These are phyloP conservation scores for Aspergillus sp. DNA, from an alignment of 2,329 filamentous ascomycete species.

Conservation along the genomic window DNA sequence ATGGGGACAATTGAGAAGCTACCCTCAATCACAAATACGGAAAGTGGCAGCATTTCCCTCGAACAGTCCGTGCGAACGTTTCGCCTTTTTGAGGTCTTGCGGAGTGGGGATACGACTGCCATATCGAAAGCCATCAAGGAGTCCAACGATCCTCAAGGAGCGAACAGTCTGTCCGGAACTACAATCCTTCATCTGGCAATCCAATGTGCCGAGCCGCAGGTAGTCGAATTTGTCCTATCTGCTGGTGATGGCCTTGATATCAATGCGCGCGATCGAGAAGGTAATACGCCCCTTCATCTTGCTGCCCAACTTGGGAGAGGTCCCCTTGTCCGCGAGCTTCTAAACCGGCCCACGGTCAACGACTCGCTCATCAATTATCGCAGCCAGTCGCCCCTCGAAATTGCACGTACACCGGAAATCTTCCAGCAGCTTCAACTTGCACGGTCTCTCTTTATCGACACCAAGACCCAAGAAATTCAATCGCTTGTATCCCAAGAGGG, in stretches of 20 bases:
- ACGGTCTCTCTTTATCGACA: constrained; percentile 82
- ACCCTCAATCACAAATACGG: constrained; percentile 27
- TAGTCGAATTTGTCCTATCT: constrained; percentile 92
- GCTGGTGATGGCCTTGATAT: constrained; percentile 69
- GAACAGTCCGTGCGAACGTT: constrained; percentile 95
- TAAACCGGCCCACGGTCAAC: constrained; percentile 80
- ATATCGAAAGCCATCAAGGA: constrained; percentile 77
- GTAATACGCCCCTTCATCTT: constrained; percentile 88
- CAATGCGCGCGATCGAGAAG: constrained; percentile 87
- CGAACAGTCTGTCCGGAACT: constrained; percentile 57
- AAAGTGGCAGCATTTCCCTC: constrained; percentile 51
- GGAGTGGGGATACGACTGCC: constrained; percentile 82
- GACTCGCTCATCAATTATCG: constrained; percentile 81
- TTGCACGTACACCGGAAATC: constrained; percentile 88
- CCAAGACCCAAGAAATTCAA: constrained; percentile 79
- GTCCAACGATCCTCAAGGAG: constrained; percentile 49
- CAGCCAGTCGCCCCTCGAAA: constrained; percentile 79
- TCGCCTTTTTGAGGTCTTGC: constrained; percentile 84
- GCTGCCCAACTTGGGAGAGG: constrained; percentile 78
- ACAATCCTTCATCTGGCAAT: constrained; percentile 90
- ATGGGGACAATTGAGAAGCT: constrained; percentile 26
- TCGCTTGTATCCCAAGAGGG: constrained; percentile 66
- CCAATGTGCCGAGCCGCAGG: constrained; percentile 86
- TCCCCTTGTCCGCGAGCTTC: constrained; percentile 73
- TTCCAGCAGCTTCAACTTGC: constrained; percentile 92